phyloP scores from a whole-genome alignment of 768 basidiomycete species.

The Exsudoporus frostii region DNA sequence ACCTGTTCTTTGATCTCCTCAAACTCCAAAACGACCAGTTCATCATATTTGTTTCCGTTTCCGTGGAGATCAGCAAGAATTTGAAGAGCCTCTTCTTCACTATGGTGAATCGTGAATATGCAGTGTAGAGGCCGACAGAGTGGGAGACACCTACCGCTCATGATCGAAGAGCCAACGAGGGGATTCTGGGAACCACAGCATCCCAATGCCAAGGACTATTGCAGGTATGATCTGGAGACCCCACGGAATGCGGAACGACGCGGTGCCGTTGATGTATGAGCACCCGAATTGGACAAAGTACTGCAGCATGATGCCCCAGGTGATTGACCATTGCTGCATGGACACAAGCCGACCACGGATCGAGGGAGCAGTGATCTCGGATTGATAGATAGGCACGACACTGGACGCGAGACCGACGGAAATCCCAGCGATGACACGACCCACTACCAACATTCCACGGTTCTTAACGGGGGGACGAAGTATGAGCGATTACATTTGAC shows the following conservation, averaged over 20 bases:
- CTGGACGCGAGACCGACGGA: conserved; percentile 66
- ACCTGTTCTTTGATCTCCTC: conserved; percentile 60
- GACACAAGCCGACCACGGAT: conserved; percentile 77
- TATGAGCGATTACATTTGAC: neutral
- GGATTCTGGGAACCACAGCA: conserved; percentile 66
- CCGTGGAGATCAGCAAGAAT: conserved; percentile 75
- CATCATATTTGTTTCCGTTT: conserved; percentile 50
- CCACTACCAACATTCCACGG: conserved; percentile 72
- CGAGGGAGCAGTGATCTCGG: conserved; percentile 65
- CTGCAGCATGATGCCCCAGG: conserved; percentile 75
- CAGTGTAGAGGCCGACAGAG: neutral
- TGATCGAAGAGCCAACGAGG: conserved; percentile 73
- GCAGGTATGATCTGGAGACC: conserved; percentile 79
- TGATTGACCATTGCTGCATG: conserved; percentile 77
- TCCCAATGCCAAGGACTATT: conserved; percentile 62
- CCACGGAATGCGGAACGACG: conserved; percentile 81
- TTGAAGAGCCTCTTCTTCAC: conserved; percentile 57
- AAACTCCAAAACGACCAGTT: conserved; percentile 67
- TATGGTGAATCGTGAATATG: conserved; percentile 6
- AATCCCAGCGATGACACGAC: conserved; percentile 64
- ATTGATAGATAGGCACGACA: conserved; percentile 72
- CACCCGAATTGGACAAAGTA: conserved; percentile 76
- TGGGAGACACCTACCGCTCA: conserved; percentile 36
- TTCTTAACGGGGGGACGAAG: conserved; percentile 36
- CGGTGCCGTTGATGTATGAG: conserved; percentile 60